phyloP scores from a whole-genome alignment of 2,329 filamentous ascomycete species.

The Aaosphaeria arxii region DNA sequence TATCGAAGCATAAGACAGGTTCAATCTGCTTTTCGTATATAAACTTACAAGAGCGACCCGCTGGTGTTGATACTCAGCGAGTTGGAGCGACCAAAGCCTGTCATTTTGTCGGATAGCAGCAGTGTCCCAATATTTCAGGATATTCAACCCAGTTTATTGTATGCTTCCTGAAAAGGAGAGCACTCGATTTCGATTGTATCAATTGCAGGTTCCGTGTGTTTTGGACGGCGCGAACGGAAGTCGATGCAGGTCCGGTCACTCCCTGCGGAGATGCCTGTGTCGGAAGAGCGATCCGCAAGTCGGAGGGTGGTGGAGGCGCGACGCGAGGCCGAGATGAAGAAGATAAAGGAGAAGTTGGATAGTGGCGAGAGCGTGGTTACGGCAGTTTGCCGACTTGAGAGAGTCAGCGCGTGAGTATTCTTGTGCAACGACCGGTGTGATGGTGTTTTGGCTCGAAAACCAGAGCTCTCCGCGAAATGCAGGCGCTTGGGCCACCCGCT shows the following conservation, averaged over 20 bases:
- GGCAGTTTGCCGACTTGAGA: conserved; percentile 17
- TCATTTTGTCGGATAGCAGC: conserved; percentile 18
- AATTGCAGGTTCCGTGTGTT: neutral
- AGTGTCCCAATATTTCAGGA: neutral
- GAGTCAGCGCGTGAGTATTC: conserved; percentile 15
- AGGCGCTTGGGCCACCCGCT: neutral
- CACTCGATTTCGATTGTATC: no score
- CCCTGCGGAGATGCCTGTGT: conserved; percentile 9
- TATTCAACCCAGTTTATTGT: neutral
- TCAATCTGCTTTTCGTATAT: conserved; percentile 4
- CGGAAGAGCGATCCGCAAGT: conserved; percentile 13
- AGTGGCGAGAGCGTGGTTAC: conserved; percentile 13
- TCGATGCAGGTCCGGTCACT: conserved; percentile 7
- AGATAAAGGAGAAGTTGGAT: conserved; percentile 17
- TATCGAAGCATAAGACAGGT: no score
- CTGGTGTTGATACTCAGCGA: conserved; percentile 56
- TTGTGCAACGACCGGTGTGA: neutral
- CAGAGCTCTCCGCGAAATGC: neutral
- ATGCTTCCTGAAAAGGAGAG: no score
- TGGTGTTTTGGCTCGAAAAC: neutral
- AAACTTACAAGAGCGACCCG: conserved; percentile 48
- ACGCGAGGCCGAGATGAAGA: conserved; percentile 15
- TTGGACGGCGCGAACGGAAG: neutral
- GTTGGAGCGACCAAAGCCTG: conserved; percentile 48
- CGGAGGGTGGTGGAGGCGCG: conserved; percentile 17